phyloP scores from a whole-genome alignment of 805 yeast species.

The Candida sonorensis region DNA sequence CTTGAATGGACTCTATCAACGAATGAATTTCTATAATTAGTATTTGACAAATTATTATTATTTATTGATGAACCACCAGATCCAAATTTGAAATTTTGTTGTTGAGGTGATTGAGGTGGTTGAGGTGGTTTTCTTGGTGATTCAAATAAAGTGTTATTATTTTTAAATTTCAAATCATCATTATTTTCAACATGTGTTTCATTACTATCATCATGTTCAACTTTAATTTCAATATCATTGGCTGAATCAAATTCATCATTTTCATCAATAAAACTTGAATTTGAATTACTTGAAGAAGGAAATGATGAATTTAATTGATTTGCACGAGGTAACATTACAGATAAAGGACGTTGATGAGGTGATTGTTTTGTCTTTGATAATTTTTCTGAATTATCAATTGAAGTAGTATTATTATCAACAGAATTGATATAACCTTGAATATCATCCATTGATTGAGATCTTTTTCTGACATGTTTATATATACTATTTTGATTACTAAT shows the following conservation, averaged over 20 bases:
- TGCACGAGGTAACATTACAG: conserved; percentile 13
- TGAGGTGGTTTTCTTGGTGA: conserved; percentile 73
- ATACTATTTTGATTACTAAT: no score
- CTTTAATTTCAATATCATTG: no score
- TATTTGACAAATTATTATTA: conserved; percentile 2
- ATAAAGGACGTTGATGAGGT: conserved; percentile 11
- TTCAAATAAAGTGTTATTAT: no score
- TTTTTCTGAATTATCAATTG: conserved; percentile 2
- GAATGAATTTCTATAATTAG: conserved; percentile 6
- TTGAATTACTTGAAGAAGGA: conserved; percentile 3
- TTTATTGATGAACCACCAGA: conserved; percentile 8
- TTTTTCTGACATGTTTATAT: conserved; percentile 36
- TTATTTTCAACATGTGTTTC: conserved; percentile 4
- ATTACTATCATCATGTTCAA: no score
- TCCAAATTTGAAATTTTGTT: conserved; percentile 21
- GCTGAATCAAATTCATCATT: no score
- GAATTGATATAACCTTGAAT: conserved; percentile 9
- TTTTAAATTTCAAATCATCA: conserved; percentile 10
- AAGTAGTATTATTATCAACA: no score
- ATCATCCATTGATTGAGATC: conserved; percentile 47
- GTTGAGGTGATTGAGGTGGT: no score
- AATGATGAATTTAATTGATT: background rate
- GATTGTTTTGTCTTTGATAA: background rate
- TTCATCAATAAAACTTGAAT: no score
- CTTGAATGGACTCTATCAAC: conserved; percentile 19